Conservation (phyloP, 2,329 filamentous ascomycete species). For the Dactylellina drechsleri region DNA sequence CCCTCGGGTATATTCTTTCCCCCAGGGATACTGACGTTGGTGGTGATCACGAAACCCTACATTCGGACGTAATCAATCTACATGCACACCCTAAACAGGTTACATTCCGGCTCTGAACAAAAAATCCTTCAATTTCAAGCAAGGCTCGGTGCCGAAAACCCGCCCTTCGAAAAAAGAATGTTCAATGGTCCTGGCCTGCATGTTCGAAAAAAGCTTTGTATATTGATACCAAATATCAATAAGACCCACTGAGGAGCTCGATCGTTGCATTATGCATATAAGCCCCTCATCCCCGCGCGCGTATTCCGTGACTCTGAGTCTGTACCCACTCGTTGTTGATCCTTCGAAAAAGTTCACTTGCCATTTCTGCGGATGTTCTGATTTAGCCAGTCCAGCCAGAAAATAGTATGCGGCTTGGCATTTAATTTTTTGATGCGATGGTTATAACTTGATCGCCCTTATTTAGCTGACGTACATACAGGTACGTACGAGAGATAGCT, state of each 20-base stretch:
- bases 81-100: no score
- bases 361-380: conserved; percentile 1
- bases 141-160: conserved; percentile 1
- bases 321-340: background rate
- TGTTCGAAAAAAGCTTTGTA: no score
- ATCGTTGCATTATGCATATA: background rate
- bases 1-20: background rate
- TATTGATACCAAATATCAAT: background rate
- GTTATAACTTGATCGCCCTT: no score
- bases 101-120: background rate
- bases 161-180: no score
- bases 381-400: no score
- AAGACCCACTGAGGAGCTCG: background rate
- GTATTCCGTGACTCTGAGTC: conserved; percentile 3
- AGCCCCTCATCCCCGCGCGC: conserved; percentile 2
- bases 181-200: no score
- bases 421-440: no score
- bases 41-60: background rate
- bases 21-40: no score
- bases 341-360: conserved; percentile 15
- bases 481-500: no score
- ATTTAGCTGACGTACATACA: no score
- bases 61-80: no score
- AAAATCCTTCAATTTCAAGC: conserved; percentile 3
- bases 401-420: no score